Percentiles rank a stretch among this genome's conserved stretches.
Evolutionary conservation across 202 grass and related monocot genomes (phyloP).

Genomic region (Panicum hallii): DNA sequence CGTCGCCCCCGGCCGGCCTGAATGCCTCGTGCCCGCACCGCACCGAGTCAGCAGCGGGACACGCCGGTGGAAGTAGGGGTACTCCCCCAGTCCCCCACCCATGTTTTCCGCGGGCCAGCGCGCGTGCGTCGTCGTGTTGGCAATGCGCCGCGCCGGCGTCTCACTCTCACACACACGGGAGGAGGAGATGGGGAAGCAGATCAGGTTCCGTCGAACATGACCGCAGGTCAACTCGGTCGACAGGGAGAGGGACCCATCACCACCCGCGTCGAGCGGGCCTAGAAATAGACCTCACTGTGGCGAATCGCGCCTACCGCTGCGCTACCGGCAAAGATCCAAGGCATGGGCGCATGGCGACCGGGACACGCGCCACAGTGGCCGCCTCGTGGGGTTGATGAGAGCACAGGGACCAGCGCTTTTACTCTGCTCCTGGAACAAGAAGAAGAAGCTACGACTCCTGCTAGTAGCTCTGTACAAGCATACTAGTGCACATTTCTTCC

Average conservation of each 20-base stretch:
- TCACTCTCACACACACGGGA: no score
- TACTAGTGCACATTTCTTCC: no score
- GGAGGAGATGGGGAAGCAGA: background rate
- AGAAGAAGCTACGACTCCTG: background rate
- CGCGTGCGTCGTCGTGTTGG: background rate
- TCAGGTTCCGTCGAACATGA: background rate
- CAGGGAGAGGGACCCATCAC: background rate
- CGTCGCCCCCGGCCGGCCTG: background rate
- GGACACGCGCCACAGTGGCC: background rate
- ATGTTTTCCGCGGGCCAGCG: background rate
- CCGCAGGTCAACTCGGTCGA: slow-evolving; percentile 21
- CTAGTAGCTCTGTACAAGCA: no score
- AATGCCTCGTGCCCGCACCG: background rate
- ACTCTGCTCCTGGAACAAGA: background rate
- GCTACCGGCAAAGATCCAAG: background rate
- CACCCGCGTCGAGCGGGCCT: background rate
- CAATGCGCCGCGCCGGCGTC: background rate
- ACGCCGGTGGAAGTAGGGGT: background rate
- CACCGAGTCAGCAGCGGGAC: no score
- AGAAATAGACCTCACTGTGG: background rate
- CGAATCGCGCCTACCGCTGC: slow-evolving; percentile 9
- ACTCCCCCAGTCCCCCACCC: no score
- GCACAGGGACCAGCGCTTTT: background rate
- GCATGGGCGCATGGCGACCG: background rate
- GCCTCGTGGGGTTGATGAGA: background rate